These are phyloP conservation scores for Grosmannia penicillata DNA, from an alignment of 2,329 filamentous ascomycete species.

Conservation along the genomic window DNA sequence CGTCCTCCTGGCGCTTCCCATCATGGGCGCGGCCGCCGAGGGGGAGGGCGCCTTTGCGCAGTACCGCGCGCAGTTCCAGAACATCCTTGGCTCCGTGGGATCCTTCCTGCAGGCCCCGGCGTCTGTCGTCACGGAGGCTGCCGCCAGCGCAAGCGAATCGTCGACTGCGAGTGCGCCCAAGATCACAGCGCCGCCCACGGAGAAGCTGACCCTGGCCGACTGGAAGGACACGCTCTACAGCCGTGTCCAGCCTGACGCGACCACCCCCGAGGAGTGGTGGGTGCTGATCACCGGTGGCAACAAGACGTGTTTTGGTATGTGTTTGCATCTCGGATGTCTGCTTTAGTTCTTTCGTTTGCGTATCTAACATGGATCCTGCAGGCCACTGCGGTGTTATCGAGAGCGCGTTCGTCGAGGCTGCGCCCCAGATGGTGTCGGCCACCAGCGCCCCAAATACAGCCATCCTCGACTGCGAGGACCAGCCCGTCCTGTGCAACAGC, in stretches of 20 bases:
- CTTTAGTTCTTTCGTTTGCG: neutral
- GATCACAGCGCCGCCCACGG: conserved; percentile 27
- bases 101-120: conserved; percentile 34
- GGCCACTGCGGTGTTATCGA: conserved; percentile 53
- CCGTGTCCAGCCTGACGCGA: conserved; percentile 42
- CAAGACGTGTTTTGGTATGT: conserved; percentile 57
- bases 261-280: conserved; percentile 60
- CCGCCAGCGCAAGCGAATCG: conserved; percentile 14
- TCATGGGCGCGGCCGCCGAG: conserved; percentile 37
- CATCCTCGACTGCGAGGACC: conserved; percentile 57
- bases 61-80: conserved; percentile 49
- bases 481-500: conserved; percentile 60
- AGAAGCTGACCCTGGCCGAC: conserved; percentile 50
- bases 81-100: conserved; percentile 45
- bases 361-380: conserved; percentile 14
- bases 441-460: conserved; percentile 52
- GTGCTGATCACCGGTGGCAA: conserved; percentile 61
- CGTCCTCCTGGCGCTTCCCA: conserved; percentile 37
- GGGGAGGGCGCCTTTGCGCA: conserved; percentile 29
- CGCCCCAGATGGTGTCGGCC: conserved; percentile 44
- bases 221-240: conserved; percentile 55
- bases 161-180: conserved; percentile 15
- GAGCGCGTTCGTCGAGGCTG: conserved; percentile 51
- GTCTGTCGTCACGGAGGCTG: conserved; percentile 9
- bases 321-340: neutral